Base-by-base conservation (phyloP, 73 alveolate species). In the Symbiodinium natans region DNA sequence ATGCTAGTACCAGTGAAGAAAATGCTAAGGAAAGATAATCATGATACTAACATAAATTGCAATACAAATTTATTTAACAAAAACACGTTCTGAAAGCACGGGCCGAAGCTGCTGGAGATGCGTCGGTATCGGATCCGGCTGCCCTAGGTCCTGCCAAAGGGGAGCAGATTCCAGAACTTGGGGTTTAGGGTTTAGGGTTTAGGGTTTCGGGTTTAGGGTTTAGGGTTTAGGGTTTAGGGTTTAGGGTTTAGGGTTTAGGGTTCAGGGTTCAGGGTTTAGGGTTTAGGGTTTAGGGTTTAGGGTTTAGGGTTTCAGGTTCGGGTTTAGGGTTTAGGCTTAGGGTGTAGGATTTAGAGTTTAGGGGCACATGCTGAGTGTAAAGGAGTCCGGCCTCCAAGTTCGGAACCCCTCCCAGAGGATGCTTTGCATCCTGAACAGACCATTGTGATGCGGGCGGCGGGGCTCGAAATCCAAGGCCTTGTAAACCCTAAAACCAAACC, bases 101-200 rank as follows among this genome's bases (percentile, higher is more conserved):
- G 33, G 48, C 54, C 36, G 86, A 63, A 42, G 95, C 27, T 17
- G 73, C 95, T 63, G 85, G 21, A 63, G 74, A 34, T 63, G 41
- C 38, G 86, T 31, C 6, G 95, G 86, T 25, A 88, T 63, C 13
- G 95, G 95, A 40, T 88, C 95, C 21, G 95, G 95, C 73, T 88
- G 95, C 34, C 95, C 95, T 15, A 41, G 75, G 74, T 83, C 68
- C 92, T 41, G 92, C 15, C 42, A 7, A 33, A 29, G 11, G 63
- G 6, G 1, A n/a, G 36, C 15, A 33, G 39, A 31, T 29, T 27
- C n/a, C 38, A 41, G 92, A n/a, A 39, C 74, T 83, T 39, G 31
- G 1, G 36, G n/a, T 80, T n/a, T 10, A 25, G 36, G 88, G 34
- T 36, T 82, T 46, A 46, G 59, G 59, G 59, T 46, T 46, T 46